These are phyloP conservation scores for Saccharomycopsis sp. DNA, from an alignment of 805 yeast species.

Conservation along the genomic window DNA sequence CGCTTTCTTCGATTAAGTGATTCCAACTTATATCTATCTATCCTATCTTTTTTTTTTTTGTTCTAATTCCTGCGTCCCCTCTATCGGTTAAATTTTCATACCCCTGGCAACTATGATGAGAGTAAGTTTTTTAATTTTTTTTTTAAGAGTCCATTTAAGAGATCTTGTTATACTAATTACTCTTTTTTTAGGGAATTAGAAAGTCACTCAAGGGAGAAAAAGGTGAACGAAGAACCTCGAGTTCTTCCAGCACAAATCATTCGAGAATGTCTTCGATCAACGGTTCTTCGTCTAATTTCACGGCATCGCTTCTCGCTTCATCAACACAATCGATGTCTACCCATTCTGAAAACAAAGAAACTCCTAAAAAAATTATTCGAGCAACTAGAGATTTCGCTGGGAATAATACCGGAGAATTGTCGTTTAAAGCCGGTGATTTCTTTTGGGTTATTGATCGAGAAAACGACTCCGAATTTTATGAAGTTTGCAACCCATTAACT, in stretches of 20 bases:
- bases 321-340: slow-evolving; percentile 12
- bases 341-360: slow-evolving; percentile 27
- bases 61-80: too few relatives aligned
- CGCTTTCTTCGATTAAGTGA: too few relatives aligned
- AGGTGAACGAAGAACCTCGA: slow-evolving; percentile 19
- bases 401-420: slow-evolving; percentile 59
- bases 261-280: slow-evolving; percentile 20
- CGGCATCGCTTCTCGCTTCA: slow-evolving; percentile 21
- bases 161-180: too few relatives aligned
- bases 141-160: too few relatives aligned
- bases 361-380: slow-evolving; percentile 78
- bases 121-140: too few relatives aligned
- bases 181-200: slow-evolving; percentile 26
- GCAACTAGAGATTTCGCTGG: slow-evolving; percentile 65
- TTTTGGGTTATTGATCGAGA: slow-evolving; percentile 69
- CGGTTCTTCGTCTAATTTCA: slow-evolving; percentile 24
- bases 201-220: slow-evolving; percentile 30
- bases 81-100: too few relatives aligned
- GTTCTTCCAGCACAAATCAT: slow-evolving; percentile 12
- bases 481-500: slow-evolving; percentile 81
- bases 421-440: slow-evolving; percentile 78
- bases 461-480: slow-evolving; percentile 64
- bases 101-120: too few relatives aligned
- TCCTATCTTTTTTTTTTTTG: too few relatives aligned
- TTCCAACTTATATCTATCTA: too few relatives aligned